Percentiles rank a stretch among this genome's conserved stretches.
These are phyloP conservation scores for Moringa oleifera DNA, from an alignment of 345 rosid genomes.

Conservation along the genomic window DNA sequence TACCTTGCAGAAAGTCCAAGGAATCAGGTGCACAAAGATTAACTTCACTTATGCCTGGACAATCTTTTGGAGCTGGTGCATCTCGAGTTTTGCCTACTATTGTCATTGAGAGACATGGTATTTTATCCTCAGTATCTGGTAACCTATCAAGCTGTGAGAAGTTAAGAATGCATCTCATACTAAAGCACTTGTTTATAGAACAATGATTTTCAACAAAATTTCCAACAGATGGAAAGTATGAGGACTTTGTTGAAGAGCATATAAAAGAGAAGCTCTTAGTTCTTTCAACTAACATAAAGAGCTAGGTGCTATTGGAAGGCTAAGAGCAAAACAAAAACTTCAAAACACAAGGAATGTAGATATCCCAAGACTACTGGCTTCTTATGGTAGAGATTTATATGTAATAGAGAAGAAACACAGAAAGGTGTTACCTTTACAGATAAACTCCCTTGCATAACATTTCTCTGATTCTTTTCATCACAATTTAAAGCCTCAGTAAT, in stretches of 20 bases:
- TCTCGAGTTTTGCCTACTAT: conserved; percentile 27
- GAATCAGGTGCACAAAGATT: conserved; percentile 60
- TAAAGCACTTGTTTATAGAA: conserved; percentile 15
- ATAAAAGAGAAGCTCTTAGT: not conserved
- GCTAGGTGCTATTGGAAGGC: not conserved
- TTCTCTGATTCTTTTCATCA: conserved; percentile 19
- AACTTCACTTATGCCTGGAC: conserved; percentile 19
- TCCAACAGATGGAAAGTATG: not conserved
- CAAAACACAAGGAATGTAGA: too few relatives aligned
- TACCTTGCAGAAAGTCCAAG: conserved; percentile 58
- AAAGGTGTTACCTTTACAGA: conserved; percentile 31
- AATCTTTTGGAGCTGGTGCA: conserved; percentile 24
- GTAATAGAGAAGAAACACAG: conserved; percentile 2
- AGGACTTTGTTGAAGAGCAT: not conserved
- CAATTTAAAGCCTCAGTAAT: conserved; percentile 17
- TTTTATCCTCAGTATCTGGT: conserved; percentile 26
- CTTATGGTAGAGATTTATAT: not conserved
- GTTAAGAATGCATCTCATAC: conserved; percentile 29
- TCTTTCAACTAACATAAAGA: conserved; percentile 7
- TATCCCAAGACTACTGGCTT: not conserved
- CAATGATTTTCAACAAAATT: conserved; percentile 6
- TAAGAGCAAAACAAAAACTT: conserved; percentile 6
- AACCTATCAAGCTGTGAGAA: conserved; percentile 58
- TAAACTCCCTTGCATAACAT: conserved; percentile 16
- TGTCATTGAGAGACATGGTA: conserved; percentile 9